Conservation (phyloP, 169 alveolate species). For the Plasmodium cynomolgi region DNA sequence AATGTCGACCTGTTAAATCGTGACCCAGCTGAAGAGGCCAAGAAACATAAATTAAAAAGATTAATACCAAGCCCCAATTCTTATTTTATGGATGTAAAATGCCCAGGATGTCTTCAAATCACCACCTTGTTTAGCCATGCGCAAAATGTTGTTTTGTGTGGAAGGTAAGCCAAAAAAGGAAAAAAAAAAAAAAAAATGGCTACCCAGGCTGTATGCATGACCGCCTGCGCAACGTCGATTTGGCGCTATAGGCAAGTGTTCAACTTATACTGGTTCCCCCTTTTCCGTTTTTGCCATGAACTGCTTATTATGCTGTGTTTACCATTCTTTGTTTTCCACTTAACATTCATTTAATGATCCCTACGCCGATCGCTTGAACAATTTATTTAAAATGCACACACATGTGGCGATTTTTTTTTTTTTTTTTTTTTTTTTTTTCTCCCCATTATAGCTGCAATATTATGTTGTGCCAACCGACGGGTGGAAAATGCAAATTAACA, state of each 20-base stretch:
- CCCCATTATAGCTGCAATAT: constrained; percentile 90
- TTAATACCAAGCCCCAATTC: constrained; percentile 98
- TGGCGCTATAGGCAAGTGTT: not conserved
- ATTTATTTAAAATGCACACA: not conserved
- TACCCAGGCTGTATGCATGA: not conserved
- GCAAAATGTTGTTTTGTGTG: constrained; percentile 94
- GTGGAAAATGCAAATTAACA: constrained; percentile 96
- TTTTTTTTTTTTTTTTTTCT: constrained; percentile 6
- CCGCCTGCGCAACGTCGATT: constrained; percentile 6
- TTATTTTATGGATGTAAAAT: constrained; percentile 98
- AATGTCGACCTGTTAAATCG: constrained; percentile 96
- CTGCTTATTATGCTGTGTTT: not conserved
- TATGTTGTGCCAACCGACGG: constrained; percentile 97
- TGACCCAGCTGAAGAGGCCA: constrained; percentile 95
- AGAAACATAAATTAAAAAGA: constrained; percentile 96
- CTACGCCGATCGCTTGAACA: not conserved
- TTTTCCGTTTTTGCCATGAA: not conserved
- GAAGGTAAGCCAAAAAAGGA: constrained; percentile 79
- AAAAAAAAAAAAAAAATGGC: constrained; percentile 1
- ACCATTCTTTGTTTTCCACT: not conserved
- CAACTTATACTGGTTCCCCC: not conserved
- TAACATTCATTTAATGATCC: not conserved
- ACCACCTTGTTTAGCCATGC: constrained; percentile 97
- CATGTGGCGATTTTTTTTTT: not conserved
- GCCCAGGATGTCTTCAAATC: constrained; percentile 96